Evolutionary conservation across 495 filamentous ascomycete genomes (phyloP).

Genomic region (Aspergillus wentii): DNA sequence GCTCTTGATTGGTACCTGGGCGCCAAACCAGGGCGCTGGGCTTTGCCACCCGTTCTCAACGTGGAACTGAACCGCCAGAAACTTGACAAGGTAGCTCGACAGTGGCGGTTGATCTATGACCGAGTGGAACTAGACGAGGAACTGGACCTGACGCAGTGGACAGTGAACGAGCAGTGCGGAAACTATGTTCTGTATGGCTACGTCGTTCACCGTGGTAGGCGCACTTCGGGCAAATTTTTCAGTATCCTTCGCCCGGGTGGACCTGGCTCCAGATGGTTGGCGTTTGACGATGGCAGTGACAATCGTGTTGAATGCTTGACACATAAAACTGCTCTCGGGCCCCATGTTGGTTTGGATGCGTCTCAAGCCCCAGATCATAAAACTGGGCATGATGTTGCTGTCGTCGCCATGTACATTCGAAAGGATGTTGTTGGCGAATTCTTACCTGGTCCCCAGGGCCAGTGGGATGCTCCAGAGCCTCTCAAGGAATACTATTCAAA

Average conservation of each 20-base stretch:
- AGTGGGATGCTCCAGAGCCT: slow-evolving; percentile 31
- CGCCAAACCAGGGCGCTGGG: slow-evolving; percentile 33
- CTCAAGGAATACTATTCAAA: slow-evolving; percentile 37
- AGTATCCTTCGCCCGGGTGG: slow-evolving; percentile 57
- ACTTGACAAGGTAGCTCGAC: slow-evolving; percentile 44
- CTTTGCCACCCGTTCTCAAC: slow-evolving; percentile 46
- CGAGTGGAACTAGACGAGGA: slow-evolving; percentile 51
- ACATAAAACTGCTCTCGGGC: slow-evolving; percentile 49
- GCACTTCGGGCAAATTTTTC: slow-evolving; percentile 58
- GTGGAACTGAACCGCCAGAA: slow-evolving; percentile 57
- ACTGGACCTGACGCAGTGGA: slow-evolving; percentile 37
- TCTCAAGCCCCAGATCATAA: slow-evolving; percentile 35
- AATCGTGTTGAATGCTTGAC: slow-evolving; percentile 55
- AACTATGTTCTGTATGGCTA: slow-evolving; percentile 59
- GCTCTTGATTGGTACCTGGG: slow-evolving; percentile 27
- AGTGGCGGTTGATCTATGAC: slow-evolving; percentile 57
- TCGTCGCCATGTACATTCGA: slow-evolving; percentile 54
- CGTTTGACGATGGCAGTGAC: slow-evolving; percentile 51
- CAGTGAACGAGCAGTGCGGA: slow-evolving; percentile 27
- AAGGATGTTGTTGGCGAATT: slow-evolving; percentile 42
- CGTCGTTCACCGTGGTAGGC: slow-evolving; percentile 56
- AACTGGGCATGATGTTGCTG: slow-evolving; percentile 53
- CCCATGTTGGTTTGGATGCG: slow-evolving; percentile 45
- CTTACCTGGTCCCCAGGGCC: slow-evolving; percentile 37
- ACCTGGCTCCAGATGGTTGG: slow-evolving; percentile 53